phyloP scores from a whole-genome alignment of 2,329 filamentous ascomycete genomes.

The Venturia oleaginea region DNA sequence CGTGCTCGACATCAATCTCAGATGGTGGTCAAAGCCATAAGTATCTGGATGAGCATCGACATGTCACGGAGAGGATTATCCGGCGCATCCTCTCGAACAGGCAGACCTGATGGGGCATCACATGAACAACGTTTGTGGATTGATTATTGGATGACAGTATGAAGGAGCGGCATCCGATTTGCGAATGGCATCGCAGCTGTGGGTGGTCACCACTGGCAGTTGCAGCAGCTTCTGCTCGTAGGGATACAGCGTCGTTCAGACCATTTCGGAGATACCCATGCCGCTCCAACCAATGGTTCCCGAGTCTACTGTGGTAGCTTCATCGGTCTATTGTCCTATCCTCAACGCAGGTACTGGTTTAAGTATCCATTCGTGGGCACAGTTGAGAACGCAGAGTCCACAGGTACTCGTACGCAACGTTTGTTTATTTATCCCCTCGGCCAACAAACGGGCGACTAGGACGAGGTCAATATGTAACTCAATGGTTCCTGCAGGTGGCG shows the following conservation, averaged over 20 bases:
- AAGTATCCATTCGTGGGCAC: too few relatives aligned
- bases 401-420: too few relatives aligned
- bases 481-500: not conserved
- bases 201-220: not conserved
- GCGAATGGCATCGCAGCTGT: not conserved
- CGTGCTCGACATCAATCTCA: not conserved
- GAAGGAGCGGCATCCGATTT: not conserved
- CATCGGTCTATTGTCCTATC: too few relatives aligned
- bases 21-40: not conserved
- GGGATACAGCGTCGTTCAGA: not conserved
- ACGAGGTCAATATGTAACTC: not conserved
- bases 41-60: not conserved
- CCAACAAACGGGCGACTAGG: not conserved
- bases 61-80: not conserved
- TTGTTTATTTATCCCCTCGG: not conserved
- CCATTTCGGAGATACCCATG: not conserved
- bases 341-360: too few relatives aligned
- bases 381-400: too few relatives aligned
- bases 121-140: not conserved
- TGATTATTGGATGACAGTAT: too few relatives aligned
- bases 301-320: too few relatives aligned
- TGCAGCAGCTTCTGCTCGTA: not conserved
- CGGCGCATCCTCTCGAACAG: not conserved
- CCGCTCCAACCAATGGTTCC: not conserved
- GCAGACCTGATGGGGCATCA: not conserved